These are phyloP conservation scores for Neotropicomus parvogracilis DNA, from an alignment of 1,284 basidiomycete species.

Conservation along the genomic window DNA sequence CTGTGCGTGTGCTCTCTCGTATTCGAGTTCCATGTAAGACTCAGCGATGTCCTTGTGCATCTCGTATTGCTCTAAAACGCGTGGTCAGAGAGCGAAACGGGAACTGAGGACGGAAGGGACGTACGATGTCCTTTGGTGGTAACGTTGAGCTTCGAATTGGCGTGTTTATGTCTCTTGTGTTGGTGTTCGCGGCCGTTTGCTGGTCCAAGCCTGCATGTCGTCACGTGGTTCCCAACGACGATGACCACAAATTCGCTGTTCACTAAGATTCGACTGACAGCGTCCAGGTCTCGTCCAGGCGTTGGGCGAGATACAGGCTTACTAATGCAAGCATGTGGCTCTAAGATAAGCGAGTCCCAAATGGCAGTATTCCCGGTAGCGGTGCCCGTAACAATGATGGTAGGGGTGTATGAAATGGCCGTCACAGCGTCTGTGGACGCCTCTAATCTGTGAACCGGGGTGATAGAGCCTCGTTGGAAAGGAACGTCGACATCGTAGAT, in stretches of 20 bases:
- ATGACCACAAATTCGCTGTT: constrained; percentile 62
- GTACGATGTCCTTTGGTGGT: constrained; percentile 28
- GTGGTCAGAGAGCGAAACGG: neutral
- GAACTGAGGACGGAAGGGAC: constrained; percentile 5
- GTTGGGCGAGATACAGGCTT: constrained; percentile 42
- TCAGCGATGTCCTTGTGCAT: constrained; percentile 64
- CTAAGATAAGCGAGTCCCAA: constrained; percentile 67
- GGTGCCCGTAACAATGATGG: constrained; percentile 61
- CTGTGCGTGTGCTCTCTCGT: constrained; percentile 41
- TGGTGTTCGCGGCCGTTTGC: constrained; percentile 23
- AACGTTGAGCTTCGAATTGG: constrained; percentile 19
- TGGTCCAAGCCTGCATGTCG: constrained; percentile 67
- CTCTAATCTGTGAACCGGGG: constrained; percentile 48
- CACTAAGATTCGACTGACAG: constrained; percentile 62
- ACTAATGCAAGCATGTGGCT: constrained; percentile 51
- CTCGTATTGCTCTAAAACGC: constrained; percentile 55
- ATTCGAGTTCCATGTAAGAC: constrained; percentile 49
- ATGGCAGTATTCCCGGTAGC: constrained; percentile 58
- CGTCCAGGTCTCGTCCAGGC: constrained; percentile 40
- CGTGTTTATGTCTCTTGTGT: constrained; percentile 20
- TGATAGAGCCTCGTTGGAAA: constrained; percentile 17
- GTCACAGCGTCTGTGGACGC: constrained; percentile 61
- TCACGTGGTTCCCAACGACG: constrained; percentile 58
- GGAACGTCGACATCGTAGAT: constrained; percentile 44
- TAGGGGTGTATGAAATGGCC: constrained; percentile 57